Percentiles rank a stretch among this genome's conserved stretches.
phyloP scores from a whole-genome alignment of 2,329 filamentous ascomycete genomes.

The Hymenoscyphus albidus region DNA sequence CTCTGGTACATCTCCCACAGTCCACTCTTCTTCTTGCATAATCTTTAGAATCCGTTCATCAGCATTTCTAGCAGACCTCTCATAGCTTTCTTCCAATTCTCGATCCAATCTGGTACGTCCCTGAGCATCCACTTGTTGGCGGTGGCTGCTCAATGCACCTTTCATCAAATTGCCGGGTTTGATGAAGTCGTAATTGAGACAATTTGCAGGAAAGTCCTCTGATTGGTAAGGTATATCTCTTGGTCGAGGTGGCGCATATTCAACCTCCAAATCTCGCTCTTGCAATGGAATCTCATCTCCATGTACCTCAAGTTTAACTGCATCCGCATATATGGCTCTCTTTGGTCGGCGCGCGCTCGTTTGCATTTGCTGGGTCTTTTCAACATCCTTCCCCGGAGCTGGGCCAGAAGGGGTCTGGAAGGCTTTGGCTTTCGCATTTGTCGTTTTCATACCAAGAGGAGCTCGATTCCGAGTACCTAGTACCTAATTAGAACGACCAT shows the following conservation, averaged over 20 bases:
- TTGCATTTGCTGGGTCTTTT: constrained; percentile 54
- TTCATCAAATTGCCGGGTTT: constrained; percentile 54
- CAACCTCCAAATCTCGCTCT: constrained; percentile 78
- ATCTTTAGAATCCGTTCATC: constrained; percentile 66
- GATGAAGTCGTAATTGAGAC: constrained; percentile 53
- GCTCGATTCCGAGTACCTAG: constrained; percentile 61
- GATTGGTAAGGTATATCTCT: constrained; percentile 65
- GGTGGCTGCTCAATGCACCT: constrained; percentile 59
- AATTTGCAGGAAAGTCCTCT: constrained; percentile 59
- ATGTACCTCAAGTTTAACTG: constrained; percentile 62
- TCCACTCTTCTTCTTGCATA: constrained; percentile 59
- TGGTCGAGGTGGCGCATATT: constrained; percentile 80
- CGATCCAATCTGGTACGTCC: constrained; percentile 61
- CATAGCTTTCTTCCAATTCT: constrained; percentile 50
- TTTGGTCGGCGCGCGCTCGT: constrained; percentile 58
- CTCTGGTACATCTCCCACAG: constrained; percentile 52
- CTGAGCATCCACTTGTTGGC: constrained; percentile 62
- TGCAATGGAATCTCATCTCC: constrained; percentile 46
- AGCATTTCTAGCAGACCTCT: constrained; percentile 46
- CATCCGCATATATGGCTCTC: constrained; percentile 48
- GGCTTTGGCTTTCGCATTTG: constrained; percentile 78
- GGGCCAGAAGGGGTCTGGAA: constrained; percentile 65
- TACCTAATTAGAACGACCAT: constrained; percentile 9
- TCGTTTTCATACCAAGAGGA: constrained; percentile 89
- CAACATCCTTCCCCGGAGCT: constrained; percentile 53